A percentile compares a stretch with the other conserved stretches of the same genome.
phyloP scores from a whole-genome alignment of 768 basidiomycete genomes.

The Xerocomellus amylosporus region DNA sequence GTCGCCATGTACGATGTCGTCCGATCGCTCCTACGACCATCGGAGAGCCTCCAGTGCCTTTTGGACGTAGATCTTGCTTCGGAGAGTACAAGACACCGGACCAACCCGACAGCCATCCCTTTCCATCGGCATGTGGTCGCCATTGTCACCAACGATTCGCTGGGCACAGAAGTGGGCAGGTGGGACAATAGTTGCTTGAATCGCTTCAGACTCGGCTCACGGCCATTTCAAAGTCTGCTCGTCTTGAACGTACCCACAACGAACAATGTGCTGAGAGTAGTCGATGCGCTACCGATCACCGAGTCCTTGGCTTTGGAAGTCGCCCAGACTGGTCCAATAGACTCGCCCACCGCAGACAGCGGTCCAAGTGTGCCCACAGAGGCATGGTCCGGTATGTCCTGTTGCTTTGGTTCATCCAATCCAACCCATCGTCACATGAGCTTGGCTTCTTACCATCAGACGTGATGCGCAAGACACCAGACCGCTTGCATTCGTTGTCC shows the following conservation, averaged over 20 bases:
- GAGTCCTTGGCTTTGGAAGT: constrained; percentile 53
- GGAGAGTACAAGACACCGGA: constrained; percentile 2
- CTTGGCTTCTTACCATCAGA: constrained; percentile 53
- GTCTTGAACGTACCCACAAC: constrained; percentile 8
- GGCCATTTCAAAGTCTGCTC: constrained; percentile 14
- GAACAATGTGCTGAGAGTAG: neutral
- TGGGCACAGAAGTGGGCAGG: constrained; percentile 54
- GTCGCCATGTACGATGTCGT: constrained; percentile 15
- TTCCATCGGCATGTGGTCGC: constrained; percentile 33
- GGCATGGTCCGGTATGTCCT: constrained; percentile 36
- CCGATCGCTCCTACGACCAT: constrained; percentile 32
- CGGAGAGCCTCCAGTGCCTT: constrained; percentile 46
- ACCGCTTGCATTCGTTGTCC: constrained; percentile 45
- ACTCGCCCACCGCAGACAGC: constrained; percentile 29
- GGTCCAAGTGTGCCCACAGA: constrained; percentile 33
- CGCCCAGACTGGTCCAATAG: constrained; percentile 49
- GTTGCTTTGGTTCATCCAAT: neutral
- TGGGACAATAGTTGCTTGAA: constrained; percentile 21
- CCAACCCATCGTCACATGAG: constrained; percentile 32
- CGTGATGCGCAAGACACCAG: constrained; percentile 38
- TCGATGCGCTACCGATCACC: constrained; percentile 47
- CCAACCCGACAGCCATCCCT: neutral
- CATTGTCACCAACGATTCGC: constrained; percentile 43
- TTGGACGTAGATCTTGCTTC: constrained; percentile 37
- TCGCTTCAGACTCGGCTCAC: neutral